Conservation (phyloP, 2,329 filamentous ascomycete genomes). For the Canariomyces notabilis region DNA sequence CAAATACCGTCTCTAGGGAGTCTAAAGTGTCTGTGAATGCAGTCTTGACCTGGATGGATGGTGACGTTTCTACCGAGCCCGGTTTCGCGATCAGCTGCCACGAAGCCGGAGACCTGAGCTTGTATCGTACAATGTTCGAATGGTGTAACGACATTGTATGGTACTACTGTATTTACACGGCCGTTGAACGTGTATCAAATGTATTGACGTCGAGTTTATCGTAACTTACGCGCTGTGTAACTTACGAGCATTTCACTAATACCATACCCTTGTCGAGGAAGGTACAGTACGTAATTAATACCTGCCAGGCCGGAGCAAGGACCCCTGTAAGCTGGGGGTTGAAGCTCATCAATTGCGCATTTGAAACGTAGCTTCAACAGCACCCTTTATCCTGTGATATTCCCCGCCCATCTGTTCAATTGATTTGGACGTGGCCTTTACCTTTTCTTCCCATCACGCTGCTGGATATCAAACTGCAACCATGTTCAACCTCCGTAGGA, state of each 20-base stretch:
- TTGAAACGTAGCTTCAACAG: conserved; percentile 29
- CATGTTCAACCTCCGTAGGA: conserved; percentile 71
- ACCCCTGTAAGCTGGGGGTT: conserved; percentile 8
- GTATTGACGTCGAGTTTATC: too few relatives aligned
- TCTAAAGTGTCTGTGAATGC: not conserved
- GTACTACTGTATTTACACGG: too few relatives aligned
- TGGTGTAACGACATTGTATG: too few relatives aligned
- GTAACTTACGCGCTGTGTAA: too few relatives aligned
- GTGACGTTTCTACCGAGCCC: conserved; percentile 18
- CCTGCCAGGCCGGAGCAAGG: not conserved
- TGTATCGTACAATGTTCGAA: too few relatives aligned
- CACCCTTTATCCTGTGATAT: conserved; percentile 10
- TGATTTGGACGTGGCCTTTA: conserved; percentile 8
- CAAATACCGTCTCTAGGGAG: not conserved
- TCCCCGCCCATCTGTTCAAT: conserved; percentile 5
- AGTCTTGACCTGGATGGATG: conserved; percentile 1
- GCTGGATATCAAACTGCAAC: conserved; percentile 29
- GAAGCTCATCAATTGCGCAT: conserved; percentile 2
- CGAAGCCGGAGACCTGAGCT: too few relatives aligned
- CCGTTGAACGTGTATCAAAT: too few relatives aligned
- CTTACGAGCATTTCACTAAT: too few relatives aligned
- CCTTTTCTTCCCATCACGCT: conserved; percentile 2
- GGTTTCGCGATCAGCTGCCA: not conserved
- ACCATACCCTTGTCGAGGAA: too few relatives aligned
- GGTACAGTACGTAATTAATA: too few relatives aligned